Evolutionary conservation across 1,284 basidiomycete genomes (phyloP), one percentile per base, ranked within the genome.

Genomic region (Bondarzewia mesenterica): DNA sequence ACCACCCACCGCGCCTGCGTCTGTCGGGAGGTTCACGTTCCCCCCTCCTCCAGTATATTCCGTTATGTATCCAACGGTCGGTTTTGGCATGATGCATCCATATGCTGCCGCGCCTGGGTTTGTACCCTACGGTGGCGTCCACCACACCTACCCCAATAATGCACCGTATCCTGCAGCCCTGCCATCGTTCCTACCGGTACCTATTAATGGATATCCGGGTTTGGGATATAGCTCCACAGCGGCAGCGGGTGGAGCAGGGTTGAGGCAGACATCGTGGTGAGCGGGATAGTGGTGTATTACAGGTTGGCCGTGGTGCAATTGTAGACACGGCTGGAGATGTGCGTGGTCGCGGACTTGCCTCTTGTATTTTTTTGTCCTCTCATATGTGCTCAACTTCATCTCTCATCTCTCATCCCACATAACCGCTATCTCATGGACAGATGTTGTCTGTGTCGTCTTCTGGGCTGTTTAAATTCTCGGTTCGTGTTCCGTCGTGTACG

Each of bases 21-120:
- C 42, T 8, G 42, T 43, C 4, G 42, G 42, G 12, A 43, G 22
- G 26, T 43, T 43, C 23, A 43, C 42, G 15, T 43, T 43, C 26
- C 42, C 42, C 42, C 42, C 42, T 18, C 42, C 42, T n/a, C 42
- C 42, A 16, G 22, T 20, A 4, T 40, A 18, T 40, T 18, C 38
- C 21, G 38, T 16, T 18, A 40, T 40, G 38, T 40, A 40, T 18
- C 38, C 38, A 15, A 10, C 16, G 4, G n/a, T 10, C 1, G 38
- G 38, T 12, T 40, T 15, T 40, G 16, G n/a, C 38, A 22, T 22
- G n/a, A 18, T 40, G 38, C 38, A 16, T 12, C 38, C 38, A 18
- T 40, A 40, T 22, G 14, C 38, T 40, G 38, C 16, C 18, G 38
- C 38, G 4, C 38, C 38, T 18, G 14, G 14, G 12, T 40, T 22